Percentiles rank a stretch among this genome's conserved stretches.
phyloP scores from a whole-genome alignment of 495 filamentous ascomycete genomes.

The Cryomyces antarcticus region DNA sequence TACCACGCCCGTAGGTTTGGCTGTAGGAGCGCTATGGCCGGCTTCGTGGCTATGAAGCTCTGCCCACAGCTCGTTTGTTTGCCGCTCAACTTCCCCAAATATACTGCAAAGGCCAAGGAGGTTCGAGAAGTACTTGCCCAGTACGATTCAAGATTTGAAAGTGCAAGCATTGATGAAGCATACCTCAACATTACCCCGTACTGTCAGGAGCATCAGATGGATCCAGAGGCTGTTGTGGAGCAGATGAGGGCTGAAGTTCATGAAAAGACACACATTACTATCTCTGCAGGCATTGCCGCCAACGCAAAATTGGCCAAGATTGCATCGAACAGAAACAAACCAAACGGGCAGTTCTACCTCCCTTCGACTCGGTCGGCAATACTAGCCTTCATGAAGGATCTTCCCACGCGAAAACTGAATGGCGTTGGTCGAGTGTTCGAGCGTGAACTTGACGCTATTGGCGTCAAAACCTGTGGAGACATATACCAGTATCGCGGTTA shows the following conservation, averaged over 20 bases:
- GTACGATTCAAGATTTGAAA: conserved; percentile 83
- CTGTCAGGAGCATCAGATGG: conserved; percentile 43
- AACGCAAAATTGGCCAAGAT: conserved; percentile 94
- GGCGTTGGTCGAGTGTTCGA: conserved; percentile 88
- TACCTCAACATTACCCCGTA: conserved; percentile 92
- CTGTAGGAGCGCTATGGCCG: conserved; percentile 83
- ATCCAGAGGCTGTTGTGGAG: conserved; percentile 49
- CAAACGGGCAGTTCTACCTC: conserved; percentile 75
- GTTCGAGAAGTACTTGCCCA: conserved; percentile 61
- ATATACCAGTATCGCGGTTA: conserved; percentile 58
- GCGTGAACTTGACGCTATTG: conserved; percentile 72
- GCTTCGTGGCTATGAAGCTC: conserved; percentile 84
- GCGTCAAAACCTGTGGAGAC: conserved; percentile 76
- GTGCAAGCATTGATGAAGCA: conserved; percentile 85
- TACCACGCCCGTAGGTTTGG: conserved; percentile 82
- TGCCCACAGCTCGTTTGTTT: conserved; percentile 76
- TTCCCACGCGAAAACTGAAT: conserved; percentile 80
- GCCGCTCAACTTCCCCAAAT: conserved; percentile 75
- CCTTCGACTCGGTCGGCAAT: conserved; percentile 49
- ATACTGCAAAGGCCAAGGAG: conserved; percentile 75
- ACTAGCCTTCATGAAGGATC: conserved; percentile 63
- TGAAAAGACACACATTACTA: conserved; percentile 60
- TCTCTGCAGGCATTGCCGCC: conserved; percentile 85
- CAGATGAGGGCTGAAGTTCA: conserved; percentile 60
- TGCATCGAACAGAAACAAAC: conserved; percentile 83